Base-by-base conservation (phyloP, 768 basidiomycete species). In the Mycena latifolia region DNA sequence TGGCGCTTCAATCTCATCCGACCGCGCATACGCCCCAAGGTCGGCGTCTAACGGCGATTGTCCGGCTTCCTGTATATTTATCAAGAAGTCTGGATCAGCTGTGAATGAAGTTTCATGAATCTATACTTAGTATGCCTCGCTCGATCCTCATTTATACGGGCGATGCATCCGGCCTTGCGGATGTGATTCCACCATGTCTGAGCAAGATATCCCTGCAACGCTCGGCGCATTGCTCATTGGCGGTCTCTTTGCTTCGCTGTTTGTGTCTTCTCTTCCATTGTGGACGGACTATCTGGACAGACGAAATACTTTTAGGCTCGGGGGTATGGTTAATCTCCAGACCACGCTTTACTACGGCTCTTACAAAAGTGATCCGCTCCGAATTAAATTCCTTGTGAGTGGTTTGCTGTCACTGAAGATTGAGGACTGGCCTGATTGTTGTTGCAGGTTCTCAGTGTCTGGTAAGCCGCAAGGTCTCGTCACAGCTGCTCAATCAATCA, bases 311-410 rank as follows among this genome's bases (percentile, higher is more conserved):
- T 20, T 15, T 27, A 67, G 66, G 18, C 58, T 67, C 10, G 55
- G 24, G 24, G 66, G 66, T 14, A 41, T 58, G 33, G 61, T 67
- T 10, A 62, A 54, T 22, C 48, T 67, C 9, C 66, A 67, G 37
- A 41, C 41, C 31, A 15, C 63, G 12, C 31, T 62, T 20, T 67
- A 67, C 51, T 67, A 46, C 35, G 51, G 61, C 43, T 31, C 55
- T 11, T 67, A 67, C 61, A 53, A 47, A 27, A 24, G 39, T 22
- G 66, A 67, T 54, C 55, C 61, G 37, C 0, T 41, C 5, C n/a
- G n/a, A 22, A 15, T 67, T 9, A 67, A 67, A 41, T 27, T 14
- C 2, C 39, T 67, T 0, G 66, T 67, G 31, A 37, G 67, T 3
- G 12, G 1, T 20, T 6, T 28, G 3, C 51, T 18, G 1, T 11